Evolutionary conservation across 2,329 filamentous ascomycete genomes (phyloP).

Genomic region (Colletotrichum spinosum): DNA sequence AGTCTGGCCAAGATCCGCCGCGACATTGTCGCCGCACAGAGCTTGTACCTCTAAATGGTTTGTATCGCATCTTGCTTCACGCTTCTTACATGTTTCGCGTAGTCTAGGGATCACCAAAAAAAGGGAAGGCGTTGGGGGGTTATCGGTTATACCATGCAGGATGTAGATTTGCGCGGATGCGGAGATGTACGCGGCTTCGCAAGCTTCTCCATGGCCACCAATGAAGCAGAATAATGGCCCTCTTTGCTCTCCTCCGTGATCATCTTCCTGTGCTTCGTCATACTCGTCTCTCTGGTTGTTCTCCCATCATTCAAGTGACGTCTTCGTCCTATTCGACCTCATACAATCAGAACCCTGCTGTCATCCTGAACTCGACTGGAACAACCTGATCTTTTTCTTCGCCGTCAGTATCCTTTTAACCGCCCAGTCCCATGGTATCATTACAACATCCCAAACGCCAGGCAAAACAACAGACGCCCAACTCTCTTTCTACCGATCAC

Average conservation of each 20-base stretch:
- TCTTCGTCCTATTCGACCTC: too few species aligned
- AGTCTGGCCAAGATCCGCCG: constrained; percentile 87
- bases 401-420: not conserved
- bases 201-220: constrained; percentile 34
- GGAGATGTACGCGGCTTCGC: constrained; percentile 21
- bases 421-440: constrained; percentile 22
- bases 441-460: not conserved
- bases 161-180: constrained; percentile 31
- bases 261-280: not conserved
- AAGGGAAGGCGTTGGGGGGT: constrained; percentile 29
- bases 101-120: constrained; percentile 14
- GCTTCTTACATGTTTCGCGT: constrained; percentile 28
- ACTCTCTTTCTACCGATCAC: constrained; percentile 17
- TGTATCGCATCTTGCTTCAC: constrained; percentile 7
- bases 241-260: constrained; percentile 27
- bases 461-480: not conserved
- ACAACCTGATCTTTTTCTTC: too few species aligned
- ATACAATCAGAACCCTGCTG: too few species aligned
- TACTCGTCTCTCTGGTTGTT: not conserved
- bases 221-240: constrained; percentile 38
- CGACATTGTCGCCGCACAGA: constrained; percentile 95
- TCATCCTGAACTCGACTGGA: too few species aligned
- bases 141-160: constrained; percentile 33
- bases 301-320: not conserved
- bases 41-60: constrained; percentile 79